Percentiles rank a stretch among this genome's conserved stretches.
Conservation (phyloP, 768 basidiomycete species). For the Sistotremastrum niveocremeum region DNA sequence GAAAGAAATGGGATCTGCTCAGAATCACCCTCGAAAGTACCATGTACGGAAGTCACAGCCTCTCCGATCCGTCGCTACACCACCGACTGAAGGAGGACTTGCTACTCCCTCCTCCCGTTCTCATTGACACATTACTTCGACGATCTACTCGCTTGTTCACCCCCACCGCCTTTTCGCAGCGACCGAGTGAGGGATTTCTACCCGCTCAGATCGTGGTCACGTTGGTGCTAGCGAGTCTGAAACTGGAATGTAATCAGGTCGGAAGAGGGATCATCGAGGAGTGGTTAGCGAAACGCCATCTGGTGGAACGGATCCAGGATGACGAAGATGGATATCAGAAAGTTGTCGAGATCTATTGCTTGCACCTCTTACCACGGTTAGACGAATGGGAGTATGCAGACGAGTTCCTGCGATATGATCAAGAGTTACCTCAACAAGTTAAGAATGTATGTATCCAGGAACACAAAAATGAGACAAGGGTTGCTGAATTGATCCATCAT, state of each 20-base stretch:
- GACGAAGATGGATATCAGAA: slow-evolving; percentile 49
- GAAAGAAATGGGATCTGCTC: slow-evolving; percentile 80
- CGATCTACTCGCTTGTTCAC: slow-evolving; percentile 62
- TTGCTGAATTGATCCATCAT: slow-evolving; percentile 9
- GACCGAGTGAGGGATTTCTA: slow-evolving; percentile 39
- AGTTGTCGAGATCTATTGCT: slow-evolving; percentile 62
- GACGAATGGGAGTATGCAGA: slow-evolving; percentile 70
- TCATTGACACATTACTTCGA: slow-evolving; percentile 40
- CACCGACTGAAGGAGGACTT: slow-evolving; percentile 17
- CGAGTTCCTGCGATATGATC: slow-evolving; percentile 64
- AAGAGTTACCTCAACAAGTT: slow-evolving; percentile 36
- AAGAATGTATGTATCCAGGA: slow-evolving; percentile 38
- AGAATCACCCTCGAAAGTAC: slow-evolving; percentile 74
- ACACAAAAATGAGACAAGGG: slow-evolving; percentile 21
- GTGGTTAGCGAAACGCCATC: slow-evolving; percentile 54
- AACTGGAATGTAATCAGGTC: slow-evolving; percentile 44
- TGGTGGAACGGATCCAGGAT: slow-evolving; percentile 17
- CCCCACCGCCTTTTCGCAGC: slow-evolving; percentile 27
- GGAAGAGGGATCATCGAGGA: slow-evolving; percentile 61
- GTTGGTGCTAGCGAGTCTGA: slow-evolving; percentile 55
- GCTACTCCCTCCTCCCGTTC: slow-evolving; percentile 42
- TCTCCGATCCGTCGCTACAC: slow-evolving; percentile 24
- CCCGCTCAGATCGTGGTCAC: slow-evolving; percentile 61
- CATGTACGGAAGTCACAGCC: slow-evolving; percentile 44
- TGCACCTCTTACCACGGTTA: slow-evolving; percentile 57